Percentiles rank a stretch among this genome's conserved stretches.
Conservation (phyloP, 2,329 filamentous ascomycete genomes). For the Sporothrix brasiliensis region DNA sequence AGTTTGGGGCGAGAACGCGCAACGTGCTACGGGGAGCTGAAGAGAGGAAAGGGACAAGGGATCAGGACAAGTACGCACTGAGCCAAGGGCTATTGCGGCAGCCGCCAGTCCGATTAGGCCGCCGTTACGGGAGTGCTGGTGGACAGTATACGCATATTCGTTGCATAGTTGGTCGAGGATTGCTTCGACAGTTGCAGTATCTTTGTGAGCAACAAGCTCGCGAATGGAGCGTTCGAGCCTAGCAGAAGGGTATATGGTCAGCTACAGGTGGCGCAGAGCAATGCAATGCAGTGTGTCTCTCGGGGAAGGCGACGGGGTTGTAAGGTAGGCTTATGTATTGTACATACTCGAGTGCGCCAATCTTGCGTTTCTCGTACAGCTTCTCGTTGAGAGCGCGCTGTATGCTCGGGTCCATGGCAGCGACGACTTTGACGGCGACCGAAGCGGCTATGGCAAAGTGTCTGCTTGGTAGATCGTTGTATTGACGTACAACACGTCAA, state of each 20-base stretch:
- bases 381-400: slow-evolving; percentile 95
- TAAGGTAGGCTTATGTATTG: neutral
- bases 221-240: slow-evolving; percentile 91
- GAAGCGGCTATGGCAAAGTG: neutral
- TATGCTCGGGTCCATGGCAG: slow-evolving; percentile 79
- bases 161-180: slow-evolving; percentile 96
- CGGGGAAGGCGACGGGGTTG: neutral
- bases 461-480: neutral
- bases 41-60: neutral
- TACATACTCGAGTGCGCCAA: slow-evolving; percentile 89
- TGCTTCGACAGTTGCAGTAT: slow-evolving; percentile 77
- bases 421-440: neutral
- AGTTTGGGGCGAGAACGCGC: too few species aligned
- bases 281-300: neutral
- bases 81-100: slow-evolving; percentile 90
- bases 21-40: too few species aligned
- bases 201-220: slow-evolving; percentile 73
- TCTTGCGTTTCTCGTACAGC: slow-evolving; percentile 97
- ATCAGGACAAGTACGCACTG: slow-evolving; percentile 55
- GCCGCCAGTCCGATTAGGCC: slow-evolving; percentile 94
- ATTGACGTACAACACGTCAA: neutral
- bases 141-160: slow-evolving; percentile 95
- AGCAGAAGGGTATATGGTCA: slow-evolving; percentile 21
- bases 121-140: slow-evolving; percentile 95
- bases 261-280: neutral